Evolutionary conservation across 2,329 filamentous ascomycete species (phyloP).

Genomic region (Pestalotiopsis sp.): DNA sequence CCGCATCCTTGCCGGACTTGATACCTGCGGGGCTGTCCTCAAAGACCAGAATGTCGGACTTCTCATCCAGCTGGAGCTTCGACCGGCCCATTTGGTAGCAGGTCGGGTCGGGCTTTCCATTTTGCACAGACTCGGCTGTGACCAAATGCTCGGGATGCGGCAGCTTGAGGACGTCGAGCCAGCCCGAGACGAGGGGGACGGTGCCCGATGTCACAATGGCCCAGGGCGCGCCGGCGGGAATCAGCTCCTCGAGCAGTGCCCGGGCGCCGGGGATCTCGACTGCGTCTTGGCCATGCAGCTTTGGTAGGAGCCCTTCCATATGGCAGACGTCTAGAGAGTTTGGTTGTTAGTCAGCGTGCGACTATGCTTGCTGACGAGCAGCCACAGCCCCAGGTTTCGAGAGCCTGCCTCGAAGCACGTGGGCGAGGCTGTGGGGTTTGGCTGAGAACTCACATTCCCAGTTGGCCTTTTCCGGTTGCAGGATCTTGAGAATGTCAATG

Average conservation of each 20-base stretch:
- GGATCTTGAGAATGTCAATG: constrained; percentile 79
- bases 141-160: constrained; percentile 67
- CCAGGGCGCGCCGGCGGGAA: constrained; percentile 68
- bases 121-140: constrained; percentile 72
- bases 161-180: constrained; percentile 67
- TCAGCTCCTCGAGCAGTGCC: constrained; percentile 66
- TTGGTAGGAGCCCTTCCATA: constrained; percentile 77
- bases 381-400: neutral
- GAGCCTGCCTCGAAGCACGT: neutral
- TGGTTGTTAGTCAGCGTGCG: constrained; percentile 4
- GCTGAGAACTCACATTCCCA: constrained; percentile 74
- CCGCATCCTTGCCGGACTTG: constrained; percentile 78
- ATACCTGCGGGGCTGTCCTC: constrained; percentile 91
- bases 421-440: constrained; percentile 23
- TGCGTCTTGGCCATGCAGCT: constrained; percentile 74
- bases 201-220: constrained; percentile 83
- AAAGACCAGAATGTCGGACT: constrained; percentile 66
- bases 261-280: constrained; percentile 84
- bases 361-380: neutral
- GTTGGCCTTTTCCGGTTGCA: constrained; percentile 83
- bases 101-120: constrained; percentile 75
- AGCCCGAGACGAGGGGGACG: constrained; percentile 66
- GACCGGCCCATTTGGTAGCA: constrained; percentile 71
- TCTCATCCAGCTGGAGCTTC: constrained; percentile 54
- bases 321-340: constrained; percentile 66